These are phyloP conservation scores for Aureobasidium leucospermi DNA, from an alignment of 2,329 filamentous ascomycete species.

Conservation along the genomic window DNA sequence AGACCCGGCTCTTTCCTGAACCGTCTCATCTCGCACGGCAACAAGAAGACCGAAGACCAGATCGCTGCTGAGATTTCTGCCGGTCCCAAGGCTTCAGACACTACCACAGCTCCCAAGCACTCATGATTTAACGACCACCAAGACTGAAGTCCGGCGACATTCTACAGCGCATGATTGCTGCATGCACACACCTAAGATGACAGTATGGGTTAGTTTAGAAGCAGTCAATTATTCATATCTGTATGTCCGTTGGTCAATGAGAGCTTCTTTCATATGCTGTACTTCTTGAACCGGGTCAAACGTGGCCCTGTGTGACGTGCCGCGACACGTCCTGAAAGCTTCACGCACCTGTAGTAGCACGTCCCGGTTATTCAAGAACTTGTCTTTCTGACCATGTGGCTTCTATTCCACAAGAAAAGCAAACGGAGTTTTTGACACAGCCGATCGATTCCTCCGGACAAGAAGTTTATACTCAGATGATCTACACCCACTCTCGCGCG, in stretches of 20 bases:
- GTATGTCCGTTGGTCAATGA: conserved; percentile 2
- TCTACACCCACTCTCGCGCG: not conserved
- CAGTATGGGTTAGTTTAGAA: conserved; percentile 6
- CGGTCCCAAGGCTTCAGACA: not conserved
- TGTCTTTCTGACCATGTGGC: not conserved
- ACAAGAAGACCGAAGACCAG: conserved; percentile 34
- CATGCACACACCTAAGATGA: conserved; percentile 3
- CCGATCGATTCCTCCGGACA: not conserved
- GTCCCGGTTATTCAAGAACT: not conserved
- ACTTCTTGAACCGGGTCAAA: not conserved
- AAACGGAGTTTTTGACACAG: not conserved
- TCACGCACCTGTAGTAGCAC: not conserved
- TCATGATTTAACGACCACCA: conserved; percentile 7
- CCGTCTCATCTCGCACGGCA: conserved; percentile 31
- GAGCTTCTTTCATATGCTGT: not conserved
- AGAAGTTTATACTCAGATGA: not conserved
- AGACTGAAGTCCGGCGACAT: not conserved
- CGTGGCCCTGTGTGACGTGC: not conserved
- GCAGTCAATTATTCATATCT: conserved; percentile 3
- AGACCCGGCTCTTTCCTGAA: conserved; percentile 31
- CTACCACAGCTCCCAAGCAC: conserved; percentile 9
- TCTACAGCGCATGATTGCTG: not conserved
- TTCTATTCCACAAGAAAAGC: not conserved
- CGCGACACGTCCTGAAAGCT: not conserved
- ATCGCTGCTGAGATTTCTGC: conserved; percentile 17